Evolutionary conservation across 2,329 filamentous ascomycete genomes (phyloP), one percentile per base, ranked within the genome.

Genomic region (Fusarium torreyae): DNA sequence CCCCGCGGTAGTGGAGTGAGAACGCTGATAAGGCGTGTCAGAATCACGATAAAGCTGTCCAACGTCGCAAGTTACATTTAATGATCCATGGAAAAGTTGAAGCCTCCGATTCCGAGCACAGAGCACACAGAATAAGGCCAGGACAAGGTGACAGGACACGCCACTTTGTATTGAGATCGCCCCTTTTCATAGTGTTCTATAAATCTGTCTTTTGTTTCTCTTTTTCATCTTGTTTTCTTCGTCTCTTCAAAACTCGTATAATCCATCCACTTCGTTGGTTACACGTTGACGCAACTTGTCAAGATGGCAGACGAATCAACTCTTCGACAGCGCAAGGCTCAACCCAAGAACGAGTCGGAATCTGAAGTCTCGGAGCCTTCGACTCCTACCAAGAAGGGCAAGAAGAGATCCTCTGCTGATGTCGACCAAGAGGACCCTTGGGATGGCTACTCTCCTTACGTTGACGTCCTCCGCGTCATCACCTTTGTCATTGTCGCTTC

Each of bases 391-490:
- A 69, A 76, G 39, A 61, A 67, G 51, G 18, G 59, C 60, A 74
- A 70, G 46, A 65, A 67, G 56, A 73, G 48, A 46, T 68, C 62
- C 10, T 68, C 63, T 36, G 69, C 63, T 13, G 55, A 62, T 57
- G 69, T 54, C 39, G 74, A 78, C 34, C 70, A 80, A 67, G 88
- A 92, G 61, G 87, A 71, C 76, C 49, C 57, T 20, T 69, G 67
- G 67, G 91, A 94, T 45, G 74, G 74, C 24, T 84, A 84, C 71
- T 83, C 77, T 63, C 81, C 81, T 13, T 85, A 81, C 80, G 81
- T 94, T 34, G 93, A 95, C 77, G 78, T 92, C 54, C 79, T 94
- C 62, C 90, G 92, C 33, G 85, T 94, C 31, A 74, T 94, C 45
- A 86, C 86, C 33, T 92, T 92, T 56, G 79, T 94, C 15, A 70